Base-by-base conservation (phyloP, 257 asterid genomes). In the Forsythia suspensa region DNA sequence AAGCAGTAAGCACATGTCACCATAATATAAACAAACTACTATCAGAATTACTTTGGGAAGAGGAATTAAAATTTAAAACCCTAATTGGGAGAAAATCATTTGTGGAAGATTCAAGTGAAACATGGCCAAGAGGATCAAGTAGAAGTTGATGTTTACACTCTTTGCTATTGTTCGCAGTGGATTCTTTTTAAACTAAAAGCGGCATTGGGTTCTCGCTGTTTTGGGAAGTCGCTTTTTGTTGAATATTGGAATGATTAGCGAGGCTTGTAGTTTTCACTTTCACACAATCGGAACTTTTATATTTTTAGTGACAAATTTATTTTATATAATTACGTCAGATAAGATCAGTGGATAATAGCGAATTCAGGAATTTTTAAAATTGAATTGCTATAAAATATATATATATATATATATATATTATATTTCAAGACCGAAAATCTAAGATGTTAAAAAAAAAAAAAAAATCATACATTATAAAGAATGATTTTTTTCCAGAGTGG, bases 1-100 rank as follows among this genome's bases (percentile, higher is more conserved):
- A 21, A 72, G 5, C 24, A 66, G 9, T 68, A 13, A 61, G 48
- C 72, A 73, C 61, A 70, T 59, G 80, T 39, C 79, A 34, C 76
- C 21, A 73, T 52, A 40, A 74, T 12, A 7, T 6, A 20, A 20
- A 59, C 21, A 6, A 59, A 21, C 3, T 48, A 20, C 34, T 59
- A 3, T 57, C 67, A 59, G 34, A n/a, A 59, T 59, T 20, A 21
- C 36, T 59, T 61, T 6, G 18, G 39, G 6, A 57, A 57, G 20
- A 63, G 18, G 40, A 21, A 61, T 61, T 61, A 24, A 59, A 5
- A 59, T n/a, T 20, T 20, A 8, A 20, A 63, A 21, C 70, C 16
- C n/a, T 9, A 29, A 63, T 11, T 63, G 18, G 29, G 8, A 16
- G 24, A 21, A 59, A 46, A 46, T 46, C 2, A 46, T 46, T 12